Base-by-base conservation (phyloP, 2,329 filamentous ascomycete species). In the Graphilbum ipis-grandicollis region DNA sequence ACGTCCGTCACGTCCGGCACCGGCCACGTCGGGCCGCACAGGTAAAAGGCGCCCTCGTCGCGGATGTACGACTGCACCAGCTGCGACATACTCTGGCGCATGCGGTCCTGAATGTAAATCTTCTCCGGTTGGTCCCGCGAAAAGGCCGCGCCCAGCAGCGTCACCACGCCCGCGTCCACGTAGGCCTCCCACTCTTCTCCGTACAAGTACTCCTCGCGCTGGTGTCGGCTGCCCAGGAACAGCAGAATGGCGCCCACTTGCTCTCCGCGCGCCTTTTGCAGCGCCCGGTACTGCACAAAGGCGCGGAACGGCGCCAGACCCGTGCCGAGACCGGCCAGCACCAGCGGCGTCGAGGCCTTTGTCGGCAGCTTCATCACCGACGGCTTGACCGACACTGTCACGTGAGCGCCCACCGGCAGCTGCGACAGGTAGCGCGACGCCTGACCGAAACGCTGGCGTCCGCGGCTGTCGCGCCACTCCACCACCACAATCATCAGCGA, bases 181-280 rank as follows among this genome's bases (percentile, higher is more conserved):
- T 98, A 98, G 0, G 90, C 90, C 58, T 98, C 90, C 90, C 90
- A 98, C 58, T 98, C 90, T 58, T 98, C 90, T 43, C 90, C 90
- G 53, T 96, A 98, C 42, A 94, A 77, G 60, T 98, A 98, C 62
- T 98, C 90, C 61, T 98, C 90, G 46, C 86, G 83, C 65, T 94
- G 85, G 68, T 94, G 86, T 37, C 90, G 86, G 15, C 85, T 88
- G 44, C 90, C 90, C 65, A 98, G 88, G 68, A 96, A 98, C 41
- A 98, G 65, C 37, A 98, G 72, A 43, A 96, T 90, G 31, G 84
- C 66, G 37, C 90, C 90, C 47, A 98, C 93, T 40, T 90, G 76
- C 64, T 93, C 86, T 57, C 90, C 90, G 56, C 92, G 83, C n/a
- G 84, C 78, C 65, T 93, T 93, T 56, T 98, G 88, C 74, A 92